phyloP scores from a whole-genome alignment of 2,329 filamentous ascomycete genomes.

The Nigrospora oryzae region DNA sequence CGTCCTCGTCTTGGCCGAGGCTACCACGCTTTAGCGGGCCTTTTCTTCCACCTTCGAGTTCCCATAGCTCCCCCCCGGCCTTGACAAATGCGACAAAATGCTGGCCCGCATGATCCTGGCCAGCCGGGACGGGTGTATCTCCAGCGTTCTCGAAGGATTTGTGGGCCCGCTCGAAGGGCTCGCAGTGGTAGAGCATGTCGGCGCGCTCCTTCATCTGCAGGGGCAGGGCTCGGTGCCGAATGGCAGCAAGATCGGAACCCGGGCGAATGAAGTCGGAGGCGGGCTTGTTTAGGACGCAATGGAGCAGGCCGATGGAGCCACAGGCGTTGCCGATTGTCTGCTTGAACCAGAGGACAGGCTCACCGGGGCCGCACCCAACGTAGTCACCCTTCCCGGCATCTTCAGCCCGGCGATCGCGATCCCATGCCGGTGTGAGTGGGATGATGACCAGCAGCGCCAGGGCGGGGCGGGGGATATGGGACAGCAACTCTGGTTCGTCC shows the following conservation, averaged over 20 bases:
- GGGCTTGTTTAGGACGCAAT: conserved; percentile 61
- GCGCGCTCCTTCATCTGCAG: conserved; percentile 55
- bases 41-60: conserved; percentile 67
- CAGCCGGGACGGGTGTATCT: conserved; percentile 55
- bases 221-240: conserved; percentile 55
- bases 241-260: conserved; percentile 43
- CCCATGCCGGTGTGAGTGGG: conserved; percentile 44
- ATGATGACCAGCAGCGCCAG: conserved; percentile 75
- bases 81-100: conserved; percentile 82
- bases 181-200: conserved; percentile 60
- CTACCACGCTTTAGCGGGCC: conserved; percentile 62
- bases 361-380: conserved; percentile 33
- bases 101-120: conserved; percentile 54
- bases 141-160: conserved; percentile 59
- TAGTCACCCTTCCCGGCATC: conserved; percentile 10
- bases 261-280: conserved; percentile 44
- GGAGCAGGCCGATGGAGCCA: conserved; percentile 69
- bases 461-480: conserved; percentile 67
- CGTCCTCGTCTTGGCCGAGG: conserved; percentile 48
- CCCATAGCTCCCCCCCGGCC: conserved; percentile 59
- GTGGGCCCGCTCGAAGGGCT: conserved; percentile 65
- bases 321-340: conserved; percentile 81
- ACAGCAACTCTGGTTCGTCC: conserved; percentile 67
- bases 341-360: conserved; percentile 74
- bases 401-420: conserved; percentile 27